These are phyloP conservation scores for Monosporascus cannonballus DNA, from an alignment of 2,329 filamentous ascomycete genomes.

Conservation along the genomic window DNA sequence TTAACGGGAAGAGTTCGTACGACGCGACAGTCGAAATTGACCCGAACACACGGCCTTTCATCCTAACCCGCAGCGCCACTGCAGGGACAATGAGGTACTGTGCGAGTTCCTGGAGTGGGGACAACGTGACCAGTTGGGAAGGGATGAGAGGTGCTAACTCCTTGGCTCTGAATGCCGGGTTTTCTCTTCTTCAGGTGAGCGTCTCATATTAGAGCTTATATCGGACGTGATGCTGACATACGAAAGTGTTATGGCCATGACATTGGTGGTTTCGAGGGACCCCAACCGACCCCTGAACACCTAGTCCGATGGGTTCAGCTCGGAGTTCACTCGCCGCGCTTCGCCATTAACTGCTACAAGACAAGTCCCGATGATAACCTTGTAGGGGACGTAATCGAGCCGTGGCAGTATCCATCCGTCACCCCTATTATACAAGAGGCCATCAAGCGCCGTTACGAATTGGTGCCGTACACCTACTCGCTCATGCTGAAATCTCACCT, in stretches of 20 bases:
- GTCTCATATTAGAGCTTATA: not conserved
- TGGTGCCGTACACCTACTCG: slow-evolving; percentile 67
- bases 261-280: slow-evolving; percentile 70
- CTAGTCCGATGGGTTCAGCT: slow-evolving; percentile 69
- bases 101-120: slow-evolving; percentile 68
- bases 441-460: slow-evolving; percentile 64
- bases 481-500: slow-evolving; percentile 56
- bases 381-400: slow-evolving; percentile 68
- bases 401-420: slow-evolving; percentile 69
- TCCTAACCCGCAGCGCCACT: slow-evolving; percentile 65
- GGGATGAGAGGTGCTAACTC: slow-evolving; percentile 68
- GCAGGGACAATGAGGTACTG: slow-evolving; percentile 65
- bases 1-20: slow-evolving; percentile 65
- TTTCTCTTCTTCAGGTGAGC: slow-evolving; percentile 56
- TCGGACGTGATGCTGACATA: not conserved
- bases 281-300: slow-evolving; percentile 64
- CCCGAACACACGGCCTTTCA: slow-evolving; percentile 57
- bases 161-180: slow-evolving; percentile 59
- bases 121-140: slow-evolving; percentile 69
- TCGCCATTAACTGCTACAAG: slow-evolving; percentile 76
- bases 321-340: slow-evolving; percentile 62
- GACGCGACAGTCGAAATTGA: slow-evolving; percentile 56
- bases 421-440: slow-evolving; percentile 56
- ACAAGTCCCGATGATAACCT: slow-evolving; percentile 59
- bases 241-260: slow-evolving; percentile 62